Evolutionary conservation across 192 early-diverging fungal genomes (phyloP), one percentile per base, ranked within the genome.

Genomic region (Neocallimastix lanati): DNA sequence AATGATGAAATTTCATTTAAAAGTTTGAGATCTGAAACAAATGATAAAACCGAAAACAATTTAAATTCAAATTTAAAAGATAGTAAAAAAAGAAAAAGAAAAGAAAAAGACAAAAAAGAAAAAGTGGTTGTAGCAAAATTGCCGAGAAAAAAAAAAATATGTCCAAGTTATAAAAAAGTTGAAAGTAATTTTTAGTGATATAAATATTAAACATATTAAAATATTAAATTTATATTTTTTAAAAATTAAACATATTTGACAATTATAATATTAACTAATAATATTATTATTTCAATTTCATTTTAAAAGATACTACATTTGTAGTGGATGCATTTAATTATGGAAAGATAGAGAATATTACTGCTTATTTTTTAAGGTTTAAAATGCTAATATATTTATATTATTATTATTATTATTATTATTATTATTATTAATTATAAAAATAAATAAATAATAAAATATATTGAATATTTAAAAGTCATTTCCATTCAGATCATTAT

Each of bases 401-500:
- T n/a, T n/a, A n/a, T n/a, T n/a, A n/a, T n/a, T n/a, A n/a, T n/a
- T n/a, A n/a, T n/a, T n/a, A n/a, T n/a, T n/a, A n/a, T n/a, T n/a
- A n/a, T n/a, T n/a, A n/a, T n/a, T n/a, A n/a, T n/a, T n/a, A n/a
- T n/a, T n/a, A n/a, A n/a, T n/a, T n/a, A n/a, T n/a, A n/a, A n/a
- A n/a, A n/a, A n/a, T n/a, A n/a, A n/a, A n/a, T n/a, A n/a, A n/a
- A n/a, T n/a, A n/a, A n/a, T n/a, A n/a, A n/a, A n/a, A n/a, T n/a
- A 0, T 76, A 28, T 21, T 27, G 21, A 27, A 37, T 37, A 13
- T 13, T 37, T 33, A 11, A 14, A 21, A 90, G 87, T 12, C 97
- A 98, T 82, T 97, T 95, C 81, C 97, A 98, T 80, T 88, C 94
- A 14, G 97, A 98, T 83, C 97, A 98, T 83, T 98, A 96, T 67